Evolutionary conservation across 208 protist species (phyloP).

Genomic region (Borovskyia barvae): DNA sequence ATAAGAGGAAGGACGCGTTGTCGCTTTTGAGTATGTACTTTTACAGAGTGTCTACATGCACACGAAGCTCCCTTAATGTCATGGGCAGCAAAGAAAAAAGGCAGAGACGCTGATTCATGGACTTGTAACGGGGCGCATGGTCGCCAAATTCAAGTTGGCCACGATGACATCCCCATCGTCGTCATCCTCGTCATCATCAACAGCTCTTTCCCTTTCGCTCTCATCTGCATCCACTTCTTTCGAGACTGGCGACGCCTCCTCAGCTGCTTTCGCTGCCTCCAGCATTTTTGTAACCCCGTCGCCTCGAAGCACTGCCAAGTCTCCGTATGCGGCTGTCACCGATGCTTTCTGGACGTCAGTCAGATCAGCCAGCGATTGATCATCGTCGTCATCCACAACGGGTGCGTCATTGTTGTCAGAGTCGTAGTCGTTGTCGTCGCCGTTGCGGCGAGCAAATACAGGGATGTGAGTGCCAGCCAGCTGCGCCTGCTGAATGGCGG

Average conservation of each 20-base stretch:
- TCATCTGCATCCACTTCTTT: neutral
- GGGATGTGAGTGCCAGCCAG: slow-evolving; percentile 21
- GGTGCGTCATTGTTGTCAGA: slow-evolving; percentile 23
- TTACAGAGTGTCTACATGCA: too few relatives aligned
- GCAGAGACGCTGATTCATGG: neutral
- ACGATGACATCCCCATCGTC: slow-evolving; percentile 42
- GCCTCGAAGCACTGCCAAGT: slow-evolving; percentile 65
- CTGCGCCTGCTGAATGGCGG: slow-evolving; percentile 16
- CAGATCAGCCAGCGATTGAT: slow-evolving; percentile 35
- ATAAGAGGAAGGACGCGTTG: too few relatives aligned
- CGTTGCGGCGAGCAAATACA: slow-evolving; percentile 32
- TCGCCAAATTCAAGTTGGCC: slow-evolving; percentile 20
- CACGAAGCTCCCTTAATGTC: too few relatives aligned
- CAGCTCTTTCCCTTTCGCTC: neutral
- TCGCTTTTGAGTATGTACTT: too few relatives aligned
- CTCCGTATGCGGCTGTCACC: slow-evolving; percentile 51
- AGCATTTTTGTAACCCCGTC: slow-evolving; percentile 19
- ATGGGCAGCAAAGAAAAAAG: slow-evolving; percentile 1
- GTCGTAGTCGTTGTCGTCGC: slow-evolving; percentile 10
- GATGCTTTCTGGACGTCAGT: slow-evolving; percentile 50
- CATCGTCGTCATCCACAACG: slow-evolving; percentile 30
- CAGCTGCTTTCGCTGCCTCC: slow-evolving; percentile 18
- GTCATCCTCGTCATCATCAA: slow-evolving; percentile 36
- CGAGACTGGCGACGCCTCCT: neutral
- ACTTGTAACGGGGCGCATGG: slow-evolving; percentile 13